Conservation (phyloP, 2,329 filamentous ascomycete genomes). For the Apiospora hydei region DNA sequence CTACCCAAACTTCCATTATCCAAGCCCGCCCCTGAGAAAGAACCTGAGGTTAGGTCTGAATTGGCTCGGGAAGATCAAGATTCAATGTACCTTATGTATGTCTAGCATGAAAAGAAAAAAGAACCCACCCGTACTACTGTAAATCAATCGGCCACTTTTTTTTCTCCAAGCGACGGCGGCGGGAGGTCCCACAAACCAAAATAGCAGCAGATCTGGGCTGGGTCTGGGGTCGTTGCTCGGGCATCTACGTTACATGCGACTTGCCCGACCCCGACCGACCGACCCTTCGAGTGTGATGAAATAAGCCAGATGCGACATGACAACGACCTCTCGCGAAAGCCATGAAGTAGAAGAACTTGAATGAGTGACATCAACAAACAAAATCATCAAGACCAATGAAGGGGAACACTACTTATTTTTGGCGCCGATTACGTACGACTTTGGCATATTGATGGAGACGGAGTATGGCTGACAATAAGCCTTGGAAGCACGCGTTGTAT, state of each 20-base stretch:
- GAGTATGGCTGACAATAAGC: too few species aligned
- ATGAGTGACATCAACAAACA: not conserved
- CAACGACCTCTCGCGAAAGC: not conserved
- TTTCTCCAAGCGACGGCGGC: not conserved
- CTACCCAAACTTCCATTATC: not conserved
- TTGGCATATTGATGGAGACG: too few species aligned
- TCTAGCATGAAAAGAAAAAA: not conserved
- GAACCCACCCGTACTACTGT: slow-evolving; percentile 2
- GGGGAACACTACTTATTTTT: too few species aligned
- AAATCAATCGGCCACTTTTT: slow-evolving; percentile 14
- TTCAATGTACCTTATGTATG: not conserved
- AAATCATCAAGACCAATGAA: not conserved
- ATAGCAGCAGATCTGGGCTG: slow-evolving; percentile 10
- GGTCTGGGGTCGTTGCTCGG: slow-evolving; percentile 4
- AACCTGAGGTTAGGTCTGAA: not conserved
- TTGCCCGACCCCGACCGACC: not conserved
- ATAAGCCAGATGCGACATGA: not conserved
- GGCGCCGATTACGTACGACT: not conserved
- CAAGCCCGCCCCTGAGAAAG: not conserved
- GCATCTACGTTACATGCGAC: slow-evolving; percentile 9
- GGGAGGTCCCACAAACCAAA: not conserved
- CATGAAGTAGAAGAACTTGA: not conserved
- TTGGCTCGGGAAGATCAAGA: not conserved
- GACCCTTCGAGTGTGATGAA: not conserved
- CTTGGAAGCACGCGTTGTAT: not conserved